Percentiles rank a stretch among this genome's conserved stretches.
Conservation (phyloP, 768 basidiomycete species). For the Mycena kentingensis region DNA sequence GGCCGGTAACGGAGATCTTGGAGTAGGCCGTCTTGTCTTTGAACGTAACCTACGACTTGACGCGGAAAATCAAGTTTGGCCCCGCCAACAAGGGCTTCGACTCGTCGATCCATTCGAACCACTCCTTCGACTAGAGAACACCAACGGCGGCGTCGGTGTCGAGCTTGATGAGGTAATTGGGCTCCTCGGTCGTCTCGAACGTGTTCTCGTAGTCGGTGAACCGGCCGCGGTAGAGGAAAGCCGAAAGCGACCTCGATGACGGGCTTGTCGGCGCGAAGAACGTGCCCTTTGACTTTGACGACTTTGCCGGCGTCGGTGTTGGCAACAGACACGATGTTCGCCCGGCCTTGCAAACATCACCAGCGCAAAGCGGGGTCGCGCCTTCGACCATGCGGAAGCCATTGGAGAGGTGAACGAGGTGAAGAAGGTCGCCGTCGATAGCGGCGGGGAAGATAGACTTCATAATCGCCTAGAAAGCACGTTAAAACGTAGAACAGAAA, state of each 20-base stretch:
- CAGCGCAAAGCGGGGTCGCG: too few relatives aligned
- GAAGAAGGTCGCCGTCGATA: too few relatives aligned
- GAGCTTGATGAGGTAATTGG: too few relatives aligned
- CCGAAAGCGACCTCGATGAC: slow-evolving; percentile 83
- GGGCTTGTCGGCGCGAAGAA: too few relatives aligned
- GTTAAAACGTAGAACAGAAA: slow-evolving; percentile 1
- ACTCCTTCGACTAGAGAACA: slow-evolving; percentile 92
- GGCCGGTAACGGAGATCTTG: too few relatives aligned
- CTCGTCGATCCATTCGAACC: slow-evolving; percentile 95
- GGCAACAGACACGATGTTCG: too few relatives aligned
- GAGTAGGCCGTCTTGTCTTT: slow-evolving; percentile 89
- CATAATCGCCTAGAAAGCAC: slow-evolving; percentile 83
- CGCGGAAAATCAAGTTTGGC: slow-evolving; percentile 85
- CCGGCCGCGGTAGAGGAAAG: slow-evolving; percentile 95
- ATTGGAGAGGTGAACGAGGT: too few relatives aligned
- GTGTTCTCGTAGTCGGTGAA: slow-evolving; percentile 92
- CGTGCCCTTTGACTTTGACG: slow-evolving; percentile 88
- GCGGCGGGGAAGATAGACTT: too few relatives aligned
- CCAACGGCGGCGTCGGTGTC: slow-evolving; percentile 80
- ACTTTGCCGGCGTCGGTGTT: slow-evolving; percentile 93
- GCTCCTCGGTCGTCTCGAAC: too few relatives aligned
- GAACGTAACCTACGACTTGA: slow-evolving; percentile 87
- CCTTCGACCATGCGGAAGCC: too few relatives aligned
- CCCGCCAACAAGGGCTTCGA: slow-evolving; percentile 76
- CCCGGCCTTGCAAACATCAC: too few relatives aligned